Conservation (phyloP, 2,329 filamentous ascomycete species). For the Spiromastix sp. region DNA sequence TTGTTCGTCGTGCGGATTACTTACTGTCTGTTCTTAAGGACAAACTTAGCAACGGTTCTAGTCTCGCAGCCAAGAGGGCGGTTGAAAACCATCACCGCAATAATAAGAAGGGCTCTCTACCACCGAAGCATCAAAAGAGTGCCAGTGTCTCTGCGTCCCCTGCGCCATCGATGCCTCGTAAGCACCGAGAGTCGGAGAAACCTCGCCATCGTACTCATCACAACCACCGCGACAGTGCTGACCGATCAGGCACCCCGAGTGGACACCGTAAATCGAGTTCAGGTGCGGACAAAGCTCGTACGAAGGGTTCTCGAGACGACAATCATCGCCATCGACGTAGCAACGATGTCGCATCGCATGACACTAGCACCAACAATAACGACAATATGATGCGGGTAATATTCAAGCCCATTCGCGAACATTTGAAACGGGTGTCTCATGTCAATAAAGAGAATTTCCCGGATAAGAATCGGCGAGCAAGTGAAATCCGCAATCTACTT, state of each 20-base stretch:
- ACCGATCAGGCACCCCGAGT: conserved; percentile 33
- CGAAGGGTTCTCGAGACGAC: conserved; percentile 12
- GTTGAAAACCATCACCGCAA: conserved; percentile 92
- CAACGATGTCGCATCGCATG: conserved; percentile 13
- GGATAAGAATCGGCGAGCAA: conserved; percentile 33
- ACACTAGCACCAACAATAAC: conserved; percentile 19
- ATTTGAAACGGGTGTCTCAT: conserved; percentile 32
- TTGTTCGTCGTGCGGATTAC: conserved; percentile 90
- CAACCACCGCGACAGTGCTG: conserved; percentile 30
- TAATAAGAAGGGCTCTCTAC: conserved; percentile 59
- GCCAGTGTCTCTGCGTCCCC: conserved; percentile 36
- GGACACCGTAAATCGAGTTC: conserved; percentile 24
- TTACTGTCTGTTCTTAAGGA: conserved; percentile 89
- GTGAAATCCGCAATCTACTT: conserved; percentile 33
- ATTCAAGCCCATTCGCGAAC: conserved; percentile 37
- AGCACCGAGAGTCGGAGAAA: conserved; percentile 33
- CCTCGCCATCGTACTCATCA: conserved; percentile 31
- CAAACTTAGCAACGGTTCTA: conserved; percentile 58
- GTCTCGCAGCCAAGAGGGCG: conserved; percentile 59
- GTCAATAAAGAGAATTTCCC: conserved; percentile 38
- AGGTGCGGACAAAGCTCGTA: conserved; percentile 3
- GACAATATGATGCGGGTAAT: conserved; percentile 34
- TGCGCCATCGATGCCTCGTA: conserved; percentile 31
- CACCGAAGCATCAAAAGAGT: conserved; percentile 23
- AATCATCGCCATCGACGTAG: conserved; percentile 15